Evolutionary conservation across 1,284 basidiomycete species (phyloP), one percentile per base, ranked within the genome.

Genomic region (Ceratobasidium theobromae): DNA sequence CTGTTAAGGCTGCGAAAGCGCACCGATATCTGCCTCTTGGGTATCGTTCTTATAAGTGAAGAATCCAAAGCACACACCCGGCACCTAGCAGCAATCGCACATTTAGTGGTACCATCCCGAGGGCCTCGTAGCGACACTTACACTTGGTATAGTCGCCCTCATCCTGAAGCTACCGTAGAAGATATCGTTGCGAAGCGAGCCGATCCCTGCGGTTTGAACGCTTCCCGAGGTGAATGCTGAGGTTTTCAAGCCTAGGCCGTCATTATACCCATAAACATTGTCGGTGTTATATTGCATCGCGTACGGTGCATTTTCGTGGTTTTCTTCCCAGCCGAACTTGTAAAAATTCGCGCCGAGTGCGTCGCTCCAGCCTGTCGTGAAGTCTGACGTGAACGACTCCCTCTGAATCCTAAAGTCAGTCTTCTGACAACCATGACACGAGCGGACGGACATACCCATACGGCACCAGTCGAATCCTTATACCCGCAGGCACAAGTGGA

Each of bases 131-230:
- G 6, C 12, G 38, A 21, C 21, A 48, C 67, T 33, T 27, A 69
- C 68, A 18, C 45, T 49, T 8, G 70, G 70, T 16, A 71, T 55
- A n/a, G 60, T 53, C 21, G 70, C 70, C 25, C 68, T 54, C 69
- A 71, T 71, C 25, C 70, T 55, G 54, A 71, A 71, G 12, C 58
- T 69, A 9, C 70, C 70, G 52, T 70, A 70, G 6, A 55, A 27
- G n/a, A 71, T 67, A 46, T 71, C 68, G 4, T 18, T 5, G 12
- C 66, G 55, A n/a, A 62, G 16, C 5, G 65, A 62, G 43, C 65
- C 68, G 35, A 71, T 69, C 35, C 69, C 70, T 16, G 51, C 68
- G 2, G 53, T 53, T n/a, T 67, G 52, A 46, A 69, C 66, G 9
- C 45, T 23, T 0, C 69, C 70, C 52, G 51, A 41, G 25, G 45